Percentiles rank a stretch among this genome's conserved stretches.
phyloP scores from a whole-genome alignment of 352 stramenopile species.

The Albugo laibachii region DNA sequence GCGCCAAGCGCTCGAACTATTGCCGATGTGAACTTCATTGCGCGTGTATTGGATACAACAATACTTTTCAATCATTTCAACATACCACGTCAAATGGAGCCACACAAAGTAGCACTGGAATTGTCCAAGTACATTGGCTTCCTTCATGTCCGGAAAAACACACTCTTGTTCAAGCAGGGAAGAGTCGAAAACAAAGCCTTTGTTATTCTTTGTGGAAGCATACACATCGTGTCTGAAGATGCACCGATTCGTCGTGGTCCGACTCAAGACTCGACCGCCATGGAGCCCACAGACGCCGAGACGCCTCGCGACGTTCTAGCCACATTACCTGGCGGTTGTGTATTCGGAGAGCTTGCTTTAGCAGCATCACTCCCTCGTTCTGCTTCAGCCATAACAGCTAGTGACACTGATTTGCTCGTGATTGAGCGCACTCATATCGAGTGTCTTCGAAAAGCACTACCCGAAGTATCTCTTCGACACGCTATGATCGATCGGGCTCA shows the following conservation, averaged over 20 bases:
- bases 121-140: constrained; percentile 34
- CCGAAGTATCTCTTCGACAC: constrained; percentile 41
- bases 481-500: constrained; percentile 49
- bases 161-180: constrained; percentile 42
- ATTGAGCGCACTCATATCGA: constrained; percentile 38
- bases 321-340: constrained; percentile 39
- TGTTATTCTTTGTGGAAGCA: constrained; percentile 47
- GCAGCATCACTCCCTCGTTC: constrained; percentile 50
- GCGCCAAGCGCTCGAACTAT: constrained; percentile 14
- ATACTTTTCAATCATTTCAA: constrained; percentile 50
- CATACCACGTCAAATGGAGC: constrained; percentile 20
- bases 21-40: constrained; percentile 30
- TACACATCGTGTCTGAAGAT: constrained; percentile 67
- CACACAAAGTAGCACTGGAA: constrained; percentile 24
- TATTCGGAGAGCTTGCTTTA: constrained; percentile 51
- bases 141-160: constrained; percentile 23
- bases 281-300: background rate
- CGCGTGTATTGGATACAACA: constrained; percentile 31
- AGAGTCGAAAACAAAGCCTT: constrained; percentile 61
- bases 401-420: constrained; percentile 46
- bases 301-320: constrained; percentile 40
- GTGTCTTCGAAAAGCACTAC: constrained; percentile 14
- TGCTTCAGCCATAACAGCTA: constrained; percentile 33
- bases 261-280: background rate
- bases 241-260: constrained; percentile 7